Base-by-base conservation (phyloP, 2,329 filamentous ascomycete species). In the Penicillium hesseltinei region DNA sequence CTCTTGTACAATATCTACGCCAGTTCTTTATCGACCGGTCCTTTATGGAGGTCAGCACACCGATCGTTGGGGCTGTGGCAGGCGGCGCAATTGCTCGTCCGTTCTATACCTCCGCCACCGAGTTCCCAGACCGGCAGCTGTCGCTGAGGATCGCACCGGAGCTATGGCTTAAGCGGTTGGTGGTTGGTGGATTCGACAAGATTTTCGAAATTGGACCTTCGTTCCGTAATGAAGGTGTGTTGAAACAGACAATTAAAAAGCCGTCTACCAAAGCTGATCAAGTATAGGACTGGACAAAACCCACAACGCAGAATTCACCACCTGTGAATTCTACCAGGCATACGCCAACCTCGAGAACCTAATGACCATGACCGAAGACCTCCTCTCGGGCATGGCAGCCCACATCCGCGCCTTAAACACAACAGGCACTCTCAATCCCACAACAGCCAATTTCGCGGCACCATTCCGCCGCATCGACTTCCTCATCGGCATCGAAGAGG, bases 261-360 rank as follows among this genome's bases (percentile, higher is more conserved):
- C 0, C 23, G 11, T 39, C 29, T 48, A 36, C 49, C 38, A 23
- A 38, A 43, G 42, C 56, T 67, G 40, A 66, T 25, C 13, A 43
- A 29, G 15, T 19, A 35, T 38, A 80, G 82, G 83, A 1, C 75
- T 96, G 36, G 92, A 97, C 73, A 84, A 84, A 31, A 96, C 91
- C 0, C 94, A 99, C 73, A 99, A 99, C 70, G 93, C 94, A 0
- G 94, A 99, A 71, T 99, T 97, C 76, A 94, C 90, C 44, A 97
- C 91, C 59, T 97, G 93, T 79, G 94, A 99, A 76, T 97, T 96
- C 77, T 99, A 99, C 76, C 88, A 89, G 60, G 88, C 92, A 3
- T 95, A 92, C 68, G 86, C 88, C 59, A 89, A 88, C 62, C 82
- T 97, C 0, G 78, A 86, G 36, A 84, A 90, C 42, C 78, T 97